Evolutionary conservation across 2,329 filamentous ascomycete species (phyloP), one percentile per base, ranked within the genome.

Genomic region (Beauveria pseudobassiana): DNA sequence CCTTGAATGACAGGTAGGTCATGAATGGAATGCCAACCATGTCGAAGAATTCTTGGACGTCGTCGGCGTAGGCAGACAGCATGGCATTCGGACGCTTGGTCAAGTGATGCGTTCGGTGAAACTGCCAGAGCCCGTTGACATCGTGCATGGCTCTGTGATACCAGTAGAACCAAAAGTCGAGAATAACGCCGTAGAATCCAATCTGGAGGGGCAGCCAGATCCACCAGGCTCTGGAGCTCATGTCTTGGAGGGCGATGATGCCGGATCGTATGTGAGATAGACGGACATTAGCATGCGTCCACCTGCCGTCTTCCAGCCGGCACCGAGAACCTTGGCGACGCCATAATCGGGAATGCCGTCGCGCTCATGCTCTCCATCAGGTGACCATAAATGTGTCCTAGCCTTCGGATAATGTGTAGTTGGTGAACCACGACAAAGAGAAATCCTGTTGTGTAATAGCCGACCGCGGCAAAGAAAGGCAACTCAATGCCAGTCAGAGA

Each of bases 21-120:
- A 76, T 64, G 26, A 76, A 64, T 0, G 75, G 75, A 6, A 77
- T 71, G 7, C 71, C 72, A 3, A 70, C 72, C 40, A 77, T 75
- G 51, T 77, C 74, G 60, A 75, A 71, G 12, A 77, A 66, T 52
- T 77, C 74, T 55, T 77, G 75, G 52, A 75, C 75, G 5, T 65
- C 55, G 50, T 77, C 76, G 49, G 76, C 74, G 65, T 77, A 77
- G 3, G 74, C 69, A 0, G 74, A 70, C 1, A 77, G 66, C 0
- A 77, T 69, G 3, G 75, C 73, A 40, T 75, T 76, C 5, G 76
- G 76, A 58, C 77, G 76, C 62, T 77, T 77, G 46, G 75, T 77
- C 3, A 77, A 64, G 61, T 77, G 76, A 55, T 77, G 76, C 0
- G 75, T 77, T 30, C 74, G 72, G 67, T 77, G 75, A 52, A 72